Percentiles rank a stretch among this genome's conserved stretches.
Conservation (phyloP, 495 filamentous ascomycete species). For the Cercophora sp. region DNA sequence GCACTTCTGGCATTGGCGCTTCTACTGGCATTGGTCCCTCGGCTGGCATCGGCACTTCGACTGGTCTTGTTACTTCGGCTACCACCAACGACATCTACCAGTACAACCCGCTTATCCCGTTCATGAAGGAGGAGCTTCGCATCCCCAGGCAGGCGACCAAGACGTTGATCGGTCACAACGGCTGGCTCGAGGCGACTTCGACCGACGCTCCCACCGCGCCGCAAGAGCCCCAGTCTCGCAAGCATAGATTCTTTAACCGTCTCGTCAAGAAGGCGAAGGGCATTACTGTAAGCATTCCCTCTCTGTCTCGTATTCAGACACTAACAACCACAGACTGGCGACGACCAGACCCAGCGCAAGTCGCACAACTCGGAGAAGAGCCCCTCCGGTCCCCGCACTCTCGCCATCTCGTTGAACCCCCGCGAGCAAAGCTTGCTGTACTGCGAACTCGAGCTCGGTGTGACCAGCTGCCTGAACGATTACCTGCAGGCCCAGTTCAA, state of each 20-base stretch:
- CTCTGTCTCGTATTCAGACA: background rate
- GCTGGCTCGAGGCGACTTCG: conserved; percentile 44
- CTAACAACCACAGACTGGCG: conserved; percentile 6
- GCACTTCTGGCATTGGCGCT: background rate
- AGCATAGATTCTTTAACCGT: conserved; percentile 30
- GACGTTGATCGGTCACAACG: conserved; percentile 42
- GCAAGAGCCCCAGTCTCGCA: conserved; percentile 21
- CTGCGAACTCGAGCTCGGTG: conserved; percentile 41
- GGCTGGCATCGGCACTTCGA: background rate
- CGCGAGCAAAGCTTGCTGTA: conserved; percentile 46
- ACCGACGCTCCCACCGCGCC: conserved; percentile 9
- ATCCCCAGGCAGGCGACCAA: conserved; percentile 27
- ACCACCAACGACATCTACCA: background rate
- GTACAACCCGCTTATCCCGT: background rate
- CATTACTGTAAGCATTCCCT: conserved; percentile 35
- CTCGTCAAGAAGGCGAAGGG: conserved; percentile 42
- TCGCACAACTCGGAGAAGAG: conserved; percentile 21
- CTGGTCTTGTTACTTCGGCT: background rate
- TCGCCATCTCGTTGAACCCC: conserved; percentile 37
- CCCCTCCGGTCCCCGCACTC: conserved; percentile 8
- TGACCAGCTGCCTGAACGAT: conserved; percentile 31
- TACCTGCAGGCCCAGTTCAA: conserved; percentile 40
- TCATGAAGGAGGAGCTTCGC: background rate
- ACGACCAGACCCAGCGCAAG: conserved; percentile 26
- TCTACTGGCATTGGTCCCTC: too few species aligned